Evolutionary conservation across 1,284 basidiomycete species (phyloP).

Genomic region (Ceratobasidium sp.): DNA sequence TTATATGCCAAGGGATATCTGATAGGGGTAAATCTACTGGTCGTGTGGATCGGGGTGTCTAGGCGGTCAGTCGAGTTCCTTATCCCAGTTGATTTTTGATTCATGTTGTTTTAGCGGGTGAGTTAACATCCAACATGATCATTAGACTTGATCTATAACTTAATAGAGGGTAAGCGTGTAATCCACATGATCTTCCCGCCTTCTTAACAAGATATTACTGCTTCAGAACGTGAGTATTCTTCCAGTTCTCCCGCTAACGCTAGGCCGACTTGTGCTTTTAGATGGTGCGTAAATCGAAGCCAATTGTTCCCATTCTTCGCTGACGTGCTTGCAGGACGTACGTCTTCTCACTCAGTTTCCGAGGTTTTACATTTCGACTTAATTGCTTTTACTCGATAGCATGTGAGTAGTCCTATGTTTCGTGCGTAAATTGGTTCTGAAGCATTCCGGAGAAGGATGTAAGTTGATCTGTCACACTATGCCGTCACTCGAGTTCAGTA

Average conservation of each 20-base stretch:
- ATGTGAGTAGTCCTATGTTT: neutral
- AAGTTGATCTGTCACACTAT: neutral
- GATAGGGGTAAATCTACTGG: neutral
- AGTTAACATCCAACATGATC: neutral
- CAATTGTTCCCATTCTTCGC: neutral
- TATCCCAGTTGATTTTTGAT: neutral
- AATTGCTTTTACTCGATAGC: neutral
- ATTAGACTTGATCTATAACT: neutral
- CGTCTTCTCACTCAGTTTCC: neutral
- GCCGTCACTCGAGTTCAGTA: neutral
- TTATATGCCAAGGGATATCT: neutral
- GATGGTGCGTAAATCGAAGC: neutral
- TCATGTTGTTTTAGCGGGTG: neutral
- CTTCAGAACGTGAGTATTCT: neutral
- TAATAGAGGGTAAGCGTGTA: neutral
- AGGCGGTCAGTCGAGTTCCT: neutral
- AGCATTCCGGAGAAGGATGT: neutral
- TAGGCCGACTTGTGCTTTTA: neutral
- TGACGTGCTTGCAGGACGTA: neutral
- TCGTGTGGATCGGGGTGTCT: neutral
- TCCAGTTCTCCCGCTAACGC: neutral
- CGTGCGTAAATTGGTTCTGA: neutral
- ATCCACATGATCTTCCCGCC: neutral
- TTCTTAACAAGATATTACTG: neutral
- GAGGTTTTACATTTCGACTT: neutral